Base-by-base conservation (phyloP, 352 stramenopile species). In the Phytophthora agathidicida region DNA sequence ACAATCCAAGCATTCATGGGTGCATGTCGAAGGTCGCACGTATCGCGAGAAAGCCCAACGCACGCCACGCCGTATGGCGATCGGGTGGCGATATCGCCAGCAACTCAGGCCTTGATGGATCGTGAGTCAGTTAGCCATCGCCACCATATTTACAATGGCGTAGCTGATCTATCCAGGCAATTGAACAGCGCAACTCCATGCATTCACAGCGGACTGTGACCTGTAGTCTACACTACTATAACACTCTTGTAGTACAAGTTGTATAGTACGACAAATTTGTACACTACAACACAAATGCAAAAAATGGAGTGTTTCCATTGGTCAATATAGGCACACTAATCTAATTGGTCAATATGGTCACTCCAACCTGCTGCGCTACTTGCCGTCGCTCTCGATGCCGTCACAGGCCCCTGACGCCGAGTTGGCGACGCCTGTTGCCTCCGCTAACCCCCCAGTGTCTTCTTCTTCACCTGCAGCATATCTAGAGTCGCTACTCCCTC, bases 41-140 rank as follows among this genome's bases (percentile, higher is more conserved):
- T n/a, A n/a, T n/a, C n/a, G n/a, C n/a, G n/a, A n/a, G n/a, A n/a
- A n/a, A 20, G 33, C 32, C 33, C 35, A 49, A 46, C 7, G 17
- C 26, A 7, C 4, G 17, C 16, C 7, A 26, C 9, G 36, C 11
- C 22, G 22, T 32, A 46, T n/a, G 11, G 9, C 33, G 19, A 42
- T 17, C 32, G 7, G 1, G 33, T 54, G 46, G 30, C 32, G 1
- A 14, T 42, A 42, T 53, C 45, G 30, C 19, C 20, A 20, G 45
- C 45, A 53, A 32, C 7, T 20, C 44, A 47, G 39, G 32, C 23
- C 36, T 44, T 44, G 17, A 8, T 1, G 8, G 5, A 19, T 3
- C 10, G 19, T 52, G 31, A 53, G 31, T 53, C 45, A 53, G 20
- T 33, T 16, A 20, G 39, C 9, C 16, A 19, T 43, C 26, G 31